Percentiles rank a stretch among this genome's conserved stretches.
phyloP scores from a whole-genome alignment of 371 early-diverging fungal species.

The Actinomortierella ambigua region DNA sequence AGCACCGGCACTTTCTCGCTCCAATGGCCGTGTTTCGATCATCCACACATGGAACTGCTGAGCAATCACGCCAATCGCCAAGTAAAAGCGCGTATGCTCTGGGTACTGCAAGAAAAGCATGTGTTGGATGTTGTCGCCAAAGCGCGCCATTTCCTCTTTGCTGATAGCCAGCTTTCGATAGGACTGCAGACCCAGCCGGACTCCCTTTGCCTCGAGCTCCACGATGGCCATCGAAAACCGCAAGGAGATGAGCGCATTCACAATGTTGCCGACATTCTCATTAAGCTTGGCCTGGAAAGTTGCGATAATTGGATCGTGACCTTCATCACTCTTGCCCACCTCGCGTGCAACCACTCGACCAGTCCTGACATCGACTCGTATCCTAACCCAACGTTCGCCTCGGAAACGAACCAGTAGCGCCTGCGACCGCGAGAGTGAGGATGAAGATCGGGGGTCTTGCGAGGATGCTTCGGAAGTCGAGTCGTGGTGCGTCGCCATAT shows the following conservation, averaged over 20 bases:
- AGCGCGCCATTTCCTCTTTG: slow-evolving; percentile 20
- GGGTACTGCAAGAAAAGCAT: slow-evolving; percentile 39
- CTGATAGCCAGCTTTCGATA: slow-evolving; percentile 29
- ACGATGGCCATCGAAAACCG: slow-evolving; percentile 46
- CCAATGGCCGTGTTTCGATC: slow-evolving; percentile 30
- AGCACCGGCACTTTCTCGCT: slow-evolving; percentile 15
- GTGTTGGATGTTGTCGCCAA: slow-evolving; percentile 34
- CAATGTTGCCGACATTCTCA: slow-evolving; percentile 37
- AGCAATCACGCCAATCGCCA: slow-evolving; percentile 33
- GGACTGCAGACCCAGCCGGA: slow-evolving; percentile 31
- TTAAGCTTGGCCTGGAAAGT: slow-evolving; percentile 33
- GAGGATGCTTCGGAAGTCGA: neutral
- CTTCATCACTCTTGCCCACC: slow-evolving; percentile 53
- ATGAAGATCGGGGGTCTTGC: neutral
- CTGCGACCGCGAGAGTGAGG: slow-evolving; percentile 17
- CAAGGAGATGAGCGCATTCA: slow-evolving; percentile 29
- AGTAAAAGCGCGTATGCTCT: slow-evolving; percentile 36
- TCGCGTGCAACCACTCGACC: slow-evolving; percentile 60
- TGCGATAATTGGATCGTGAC: slow-evolving; percentile 56
- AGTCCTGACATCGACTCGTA: slow-evolving; percentile 58
- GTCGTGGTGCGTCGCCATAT: slow-evolving; percentile 9
- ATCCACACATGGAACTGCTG: slow-evolving; percentile 36
- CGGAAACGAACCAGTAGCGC: slow-evolving; percentile 56
- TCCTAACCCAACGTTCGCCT: slow-evolving; percentile 58
- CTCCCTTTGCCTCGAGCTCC: slow-evolving; percentile 29